Evolutionary conservation across 805 yeast species (phyloP).

Genomic region (Isabelozyma pseudorhagii): DNA sequence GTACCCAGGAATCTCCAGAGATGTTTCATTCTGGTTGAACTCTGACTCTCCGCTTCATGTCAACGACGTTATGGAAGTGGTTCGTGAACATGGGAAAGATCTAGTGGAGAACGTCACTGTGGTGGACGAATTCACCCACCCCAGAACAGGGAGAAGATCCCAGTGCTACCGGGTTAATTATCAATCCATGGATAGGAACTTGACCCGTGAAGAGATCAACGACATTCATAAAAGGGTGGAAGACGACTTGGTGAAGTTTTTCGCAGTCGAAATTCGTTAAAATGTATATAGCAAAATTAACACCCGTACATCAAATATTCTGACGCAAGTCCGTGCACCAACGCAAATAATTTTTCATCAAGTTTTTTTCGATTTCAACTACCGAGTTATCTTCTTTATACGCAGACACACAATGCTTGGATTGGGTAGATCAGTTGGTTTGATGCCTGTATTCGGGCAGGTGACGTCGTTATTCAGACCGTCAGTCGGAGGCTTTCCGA

Average conservation of each 20-base stretch:
- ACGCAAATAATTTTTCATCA: too few relatives aligned
- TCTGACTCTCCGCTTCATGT: conserved; percentile 53
- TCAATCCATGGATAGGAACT: conserved; percentile 92
- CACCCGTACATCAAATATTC: not conserved
- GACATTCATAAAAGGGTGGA: conserved; percentile 66
- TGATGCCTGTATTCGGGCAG: not conserved
- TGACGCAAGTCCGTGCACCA: too few relatives aligned
- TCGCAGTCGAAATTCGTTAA: conserved; percentile 54
- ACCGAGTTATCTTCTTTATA: not conserved
- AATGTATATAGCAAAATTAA: conserved; percentile 4
- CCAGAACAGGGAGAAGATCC: conserved; percentile 71
- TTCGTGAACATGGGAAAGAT: conserved; percentile 81
- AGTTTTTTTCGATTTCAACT: not conserved
- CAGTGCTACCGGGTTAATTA: conserved; percentile 88
- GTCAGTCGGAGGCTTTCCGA: not conserved
- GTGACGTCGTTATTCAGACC: not conserved
- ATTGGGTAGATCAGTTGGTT: conserved; percentile 3
- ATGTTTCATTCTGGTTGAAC: conserved; percentile 89
- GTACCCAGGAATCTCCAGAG: conserved; percentile 83
- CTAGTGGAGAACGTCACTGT: conserved; percentile 80
- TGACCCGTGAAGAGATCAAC: conserved; percentile 84
- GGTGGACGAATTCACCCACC: conserved; percentile 81
- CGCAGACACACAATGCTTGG: conserved; percentile 3
- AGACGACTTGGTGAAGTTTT: conserved; percentile 47
- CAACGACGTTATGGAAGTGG: conserved; percentile 92